phyloP scores from a whole-genome alignment of 2,329 filamentous ascomycete species.

The Cladosporium velox region DNA sequence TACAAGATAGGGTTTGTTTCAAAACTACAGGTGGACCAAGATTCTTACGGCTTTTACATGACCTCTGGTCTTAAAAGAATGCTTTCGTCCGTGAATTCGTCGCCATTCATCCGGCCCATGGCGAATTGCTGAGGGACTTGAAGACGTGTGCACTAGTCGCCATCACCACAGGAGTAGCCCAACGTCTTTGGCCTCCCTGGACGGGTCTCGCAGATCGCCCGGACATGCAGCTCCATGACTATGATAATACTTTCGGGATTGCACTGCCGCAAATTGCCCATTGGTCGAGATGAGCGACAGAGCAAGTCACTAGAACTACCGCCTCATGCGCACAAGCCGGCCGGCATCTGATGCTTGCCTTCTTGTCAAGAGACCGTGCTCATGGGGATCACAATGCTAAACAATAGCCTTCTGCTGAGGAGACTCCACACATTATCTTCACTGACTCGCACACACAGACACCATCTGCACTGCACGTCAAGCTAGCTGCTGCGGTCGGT shows the following conservation, averaged over 20 bases:
- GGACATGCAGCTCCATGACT: neutral
- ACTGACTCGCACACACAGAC: neutral
- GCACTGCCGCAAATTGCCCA: neutral
- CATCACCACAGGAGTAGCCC: neutral
- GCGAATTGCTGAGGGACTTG: neutral
- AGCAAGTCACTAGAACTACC: neutral
- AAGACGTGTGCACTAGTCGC: neutral
- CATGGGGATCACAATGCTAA: neutral
- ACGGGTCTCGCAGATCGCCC: slow-evolving; percentile 4
- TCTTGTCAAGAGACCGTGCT: neutral
- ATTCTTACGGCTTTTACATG: neutral
- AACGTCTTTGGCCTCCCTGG: slow-evolving; percentile 2
- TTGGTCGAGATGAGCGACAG: neutral
- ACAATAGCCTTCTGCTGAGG: neutral
- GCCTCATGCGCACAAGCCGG: neutral
- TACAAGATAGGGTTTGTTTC: neutral
- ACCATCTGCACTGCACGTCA: neutral
- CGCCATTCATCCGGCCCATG: neutral
- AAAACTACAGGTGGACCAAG: neutral
- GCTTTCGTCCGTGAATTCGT: neutral
- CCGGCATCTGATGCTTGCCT: neutral
- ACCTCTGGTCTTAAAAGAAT: neutral
- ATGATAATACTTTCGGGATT: neutral
- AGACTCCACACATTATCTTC: neutral
- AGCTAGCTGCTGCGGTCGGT: neutral